Conservation (phyloP, 768 basidiomycete genomes). For the Lactarius akahatsu region DNA sequence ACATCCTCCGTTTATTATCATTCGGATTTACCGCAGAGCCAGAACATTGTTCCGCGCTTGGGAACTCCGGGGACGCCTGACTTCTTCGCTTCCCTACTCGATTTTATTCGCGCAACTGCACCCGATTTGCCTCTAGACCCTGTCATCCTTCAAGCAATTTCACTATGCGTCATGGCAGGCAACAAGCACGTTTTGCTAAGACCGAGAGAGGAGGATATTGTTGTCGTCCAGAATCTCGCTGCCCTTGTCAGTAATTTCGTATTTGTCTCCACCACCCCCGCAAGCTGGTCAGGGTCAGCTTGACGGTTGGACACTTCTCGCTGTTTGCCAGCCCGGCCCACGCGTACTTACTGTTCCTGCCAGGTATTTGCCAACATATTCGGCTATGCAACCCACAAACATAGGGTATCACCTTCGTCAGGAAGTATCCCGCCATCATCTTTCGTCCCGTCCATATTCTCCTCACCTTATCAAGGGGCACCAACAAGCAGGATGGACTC, state of each 20-base stretch:
- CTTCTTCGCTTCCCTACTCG: conserved; percentile 40
- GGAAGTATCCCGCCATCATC: conserved; percentile 30
- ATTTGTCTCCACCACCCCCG: neutral
- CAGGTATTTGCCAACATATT: conserved; percentile 63
- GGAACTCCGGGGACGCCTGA: conserved; percentile 27
- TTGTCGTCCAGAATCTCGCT: conserved; percentile 55
- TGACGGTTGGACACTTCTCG: neutral
- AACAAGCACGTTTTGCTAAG: conserved; percentile 64
- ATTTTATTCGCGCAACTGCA: conserved; percentile 44
- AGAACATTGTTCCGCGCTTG: neutral
- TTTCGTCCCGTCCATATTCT: conserved; percentile 43
- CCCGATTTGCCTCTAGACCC: conserved; percentile 59
- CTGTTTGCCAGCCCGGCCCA: neutral
- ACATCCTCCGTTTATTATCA: conserved; percentile 10
- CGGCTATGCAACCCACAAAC: conserved; percentile 55
- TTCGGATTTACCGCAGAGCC: conserved; percentile 11
- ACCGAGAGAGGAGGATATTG: conserved; percentile 63
- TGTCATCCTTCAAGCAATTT: conserved; percentile 61
- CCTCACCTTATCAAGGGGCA: conserved; percentile 33
- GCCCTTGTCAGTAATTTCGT: conserved; percentile 48
- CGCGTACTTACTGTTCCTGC: conserved; percentile 15
- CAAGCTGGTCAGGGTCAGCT: neutral
- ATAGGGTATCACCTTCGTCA: conserved; percentile 44
- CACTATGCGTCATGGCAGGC: conserved; percentile 62
- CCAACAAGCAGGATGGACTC: conserved; percentile 26